Conservation (phyloP, 1,139 yeast species). For the Zhuliangozyma blackwelliae region DNA sequence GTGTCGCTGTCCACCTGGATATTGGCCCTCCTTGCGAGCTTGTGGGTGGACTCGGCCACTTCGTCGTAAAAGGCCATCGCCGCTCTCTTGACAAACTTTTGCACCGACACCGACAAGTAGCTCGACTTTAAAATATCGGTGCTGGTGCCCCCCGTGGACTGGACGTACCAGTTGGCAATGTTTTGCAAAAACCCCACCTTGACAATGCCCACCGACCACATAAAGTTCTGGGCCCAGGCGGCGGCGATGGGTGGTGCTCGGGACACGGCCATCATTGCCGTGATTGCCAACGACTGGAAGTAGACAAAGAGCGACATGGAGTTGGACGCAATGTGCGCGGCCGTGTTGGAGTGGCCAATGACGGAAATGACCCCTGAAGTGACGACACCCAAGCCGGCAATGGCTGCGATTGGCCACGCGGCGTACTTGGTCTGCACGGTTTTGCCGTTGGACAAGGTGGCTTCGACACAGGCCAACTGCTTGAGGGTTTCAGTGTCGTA, state of each 20-base stretch:
- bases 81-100: slow-evolving; percentile 27
- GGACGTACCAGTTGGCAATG: slow-evolving; percentile 91
- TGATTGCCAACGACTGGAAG: slow-evolving; percentile 90
- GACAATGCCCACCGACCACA: slow-evolving; percentile 94
- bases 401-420: slow-evolving; percentile 94
- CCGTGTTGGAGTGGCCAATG: slow-evolving; percentile 86
- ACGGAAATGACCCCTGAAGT: slow-evolving; percentile 86
- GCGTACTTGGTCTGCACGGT: slow-evolving; percentile 95
- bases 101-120: slow-evolving; percentile 74
- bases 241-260: slow-evolving; percentile 95
- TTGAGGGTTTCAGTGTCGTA: slow-evolving; percentile 42
- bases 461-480: slow-evolving; percentile 86
- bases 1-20: slow-evolving; percentile 30
- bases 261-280: slow-evolving; percentile 94
- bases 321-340: slow-evolving; percentile 95
- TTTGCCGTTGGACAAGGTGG: slow-evolving; percentile 79
- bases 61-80: slow-evolving; percentile 3
- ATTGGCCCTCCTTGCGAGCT: slow-evolving; percentile 7
- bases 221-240: slow-evolving; percentile 96
- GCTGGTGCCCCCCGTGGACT: slow-evolving; percentile 90
- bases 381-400: slow-evolving; percentile 81
- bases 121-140: slow-evolving; percentile 61
- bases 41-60: neutral
- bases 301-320: slow-evolving; percentile 88
- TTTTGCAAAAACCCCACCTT: slow-evolving; percentile 75